Base-by-base conservation (phyloP, 1,284 basidiomycete species). In the Singerocomus rubriflavus region DNA sequence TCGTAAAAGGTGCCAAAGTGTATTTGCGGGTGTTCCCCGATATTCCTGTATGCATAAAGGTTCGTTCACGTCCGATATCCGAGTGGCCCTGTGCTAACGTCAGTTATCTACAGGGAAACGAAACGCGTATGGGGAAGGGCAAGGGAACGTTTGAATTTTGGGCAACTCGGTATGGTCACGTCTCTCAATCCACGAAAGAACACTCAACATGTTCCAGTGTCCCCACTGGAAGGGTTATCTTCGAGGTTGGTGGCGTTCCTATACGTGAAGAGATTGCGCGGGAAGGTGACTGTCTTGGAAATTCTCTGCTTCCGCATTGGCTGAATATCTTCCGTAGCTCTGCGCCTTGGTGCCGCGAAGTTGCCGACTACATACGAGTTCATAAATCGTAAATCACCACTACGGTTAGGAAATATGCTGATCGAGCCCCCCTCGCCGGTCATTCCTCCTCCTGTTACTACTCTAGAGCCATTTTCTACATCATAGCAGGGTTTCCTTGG, bases 41-140 rank as follows among this genome's bases (percentile, higher is more conserved):
- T 73, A 85, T 98, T 50, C 94, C 96, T 3, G 93, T 99, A 51
- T 98, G 95, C 74, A 88, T 98, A 51, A 98, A 99, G 84, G 91
- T 89, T 54, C 45, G 75, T 64, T 13, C 16, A 1, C 4, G 21
- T 30, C 16, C 33, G 38, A 1, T 12, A 11, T 27, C 13, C 34
- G 16, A 6, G 5, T 32, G 3, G 16, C 8, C 7, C 6, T 10
- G 27, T 21, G 17, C n/a, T 61, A 17, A 67, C 12, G 30, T 8
- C 2, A n/a, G 38, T 42, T 41, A 36, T 32, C 14, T 25, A 8
- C 50, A 93, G 89, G 96, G 96, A 48, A 98, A 98, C 65, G 96
- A 99, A 71, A 97, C 95, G 7, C 90, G 97, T 82, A 99, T 99
- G 97, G 96, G 96, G 41, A 98, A 98, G 73, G 97, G 97, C 52